Evolutionary conservation across 2,329 filamentous ascomycete species (phyloP).

Genomic region (Chaetothyriales sp.): DNA sequence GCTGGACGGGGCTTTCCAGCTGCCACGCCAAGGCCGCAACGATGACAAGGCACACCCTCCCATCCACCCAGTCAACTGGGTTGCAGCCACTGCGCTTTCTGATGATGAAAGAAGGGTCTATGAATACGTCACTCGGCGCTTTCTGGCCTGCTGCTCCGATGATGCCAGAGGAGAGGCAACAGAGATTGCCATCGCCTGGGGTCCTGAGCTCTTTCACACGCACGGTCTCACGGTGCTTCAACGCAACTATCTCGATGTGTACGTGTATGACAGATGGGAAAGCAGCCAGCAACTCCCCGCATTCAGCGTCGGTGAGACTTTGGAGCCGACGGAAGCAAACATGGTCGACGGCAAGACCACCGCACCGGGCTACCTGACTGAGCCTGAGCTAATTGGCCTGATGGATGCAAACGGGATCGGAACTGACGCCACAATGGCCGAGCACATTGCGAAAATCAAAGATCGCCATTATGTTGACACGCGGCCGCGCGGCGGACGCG

Average conservation of each 20-base stretch:
- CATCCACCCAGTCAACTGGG: conserved; percentile 89
- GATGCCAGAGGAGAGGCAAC: conserved; percentile 80
- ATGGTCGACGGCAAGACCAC: conserved; percentile 85
- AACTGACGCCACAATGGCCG: conserved; percentile 97
- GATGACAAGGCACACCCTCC: conserved; percentile 97
- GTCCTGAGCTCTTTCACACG: conserved; percentile 62
- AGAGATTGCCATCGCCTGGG: conserved; percentile 72
- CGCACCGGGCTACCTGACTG: conserved; percentile 74
- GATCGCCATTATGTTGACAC: conserved; percentile 73
- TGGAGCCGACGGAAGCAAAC: conserved; percentile 76
- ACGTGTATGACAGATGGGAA: conserved; percentile 92
- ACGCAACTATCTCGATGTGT: conserved; percentile 88
- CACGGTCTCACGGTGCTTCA: conserved; percentile 75
- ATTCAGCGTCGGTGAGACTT: conserved; percentile 65
- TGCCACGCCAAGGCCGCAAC: conserved; percentile 68
- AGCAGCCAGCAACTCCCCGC: conserved; percentile 69
- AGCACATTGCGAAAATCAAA: conserved; percentile 94
- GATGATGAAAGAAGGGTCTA: conserved; percentile 66
- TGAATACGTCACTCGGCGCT: conserved; percentile 82
- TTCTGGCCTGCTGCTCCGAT: conserved; percentile 89
- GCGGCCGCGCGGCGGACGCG: conserved; percentile 37
- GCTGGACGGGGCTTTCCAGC: conserved; percentile 54
- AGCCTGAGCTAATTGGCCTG: conserved; percentile 84
- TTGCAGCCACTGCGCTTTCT: conserved; percentile 46
- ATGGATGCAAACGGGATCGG: conserved; percentile 99